These are phyloP conservation scores for Pleurotus cornucopiae DNA, from an alignment of 768 basidiomycete genomes.

Conservation along the genomic window DNA sequence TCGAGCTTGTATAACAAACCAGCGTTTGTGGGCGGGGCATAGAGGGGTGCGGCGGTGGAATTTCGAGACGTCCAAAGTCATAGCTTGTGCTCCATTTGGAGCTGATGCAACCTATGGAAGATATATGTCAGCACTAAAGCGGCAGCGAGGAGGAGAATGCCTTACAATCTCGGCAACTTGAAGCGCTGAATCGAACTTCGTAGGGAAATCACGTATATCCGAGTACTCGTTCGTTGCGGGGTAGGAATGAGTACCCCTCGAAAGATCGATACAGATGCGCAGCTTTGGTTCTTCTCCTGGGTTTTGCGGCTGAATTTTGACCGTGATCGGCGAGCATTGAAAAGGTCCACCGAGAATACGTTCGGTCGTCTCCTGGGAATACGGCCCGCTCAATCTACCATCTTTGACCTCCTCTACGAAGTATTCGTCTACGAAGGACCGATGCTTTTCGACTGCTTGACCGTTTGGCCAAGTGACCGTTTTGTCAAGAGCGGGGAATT, in stretches of 20 bases:
- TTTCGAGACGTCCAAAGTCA: slow-evolving; percentile 22
- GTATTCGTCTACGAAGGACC: slow-evolving; percentile 8
- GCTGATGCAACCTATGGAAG: slow-evolving; percentile 15
- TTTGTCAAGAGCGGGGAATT: neutral
- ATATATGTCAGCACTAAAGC: too few species aligned
- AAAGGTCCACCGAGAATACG: slow-evolving; percentile 21
- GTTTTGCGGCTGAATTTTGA: slow-evolving; percentile 11
- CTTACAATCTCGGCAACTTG: slow-evolving; percentile 13
- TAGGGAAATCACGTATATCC: slow-evolving; percentile 13
- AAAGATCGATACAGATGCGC: slow-evolving; percentile 14
- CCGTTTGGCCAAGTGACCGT: slow-evolving; percentile 8
- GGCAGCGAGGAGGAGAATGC: neutral
- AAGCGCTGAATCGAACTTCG: slow-evolving; percentile 11
- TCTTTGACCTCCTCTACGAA: slow-evolving; percentile 11
- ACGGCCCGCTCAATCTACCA: slow-evolving; percentile 15
- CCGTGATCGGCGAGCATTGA: slow-evolving; percentile 21
- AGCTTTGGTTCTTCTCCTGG: slow-evolving; percentile 11
- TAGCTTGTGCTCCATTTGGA: slow-evolving; percentile 24
- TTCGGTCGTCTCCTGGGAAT: slow-evolving; percentile 7
- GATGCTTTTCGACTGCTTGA: neutral
- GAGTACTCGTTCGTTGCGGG: slow-evolving; percentile 12
- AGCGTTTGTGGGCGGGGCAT: slow-evolving; percentile 11
- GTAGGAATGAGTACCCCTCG: slow-evolving; percentile 5
- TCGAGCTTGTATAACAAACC: slow-evolving; percentile 12
- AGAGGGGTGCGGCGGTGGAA: slow-evolving; percentile 15